A percentile compares a stretch with the other conserved stretches of the same genome.
These are phyloP conservation scores for Rhodotorula diobovata DNA, from an alignment of 768 basidiomycete species.

Conservation along the genomic window DNA sequence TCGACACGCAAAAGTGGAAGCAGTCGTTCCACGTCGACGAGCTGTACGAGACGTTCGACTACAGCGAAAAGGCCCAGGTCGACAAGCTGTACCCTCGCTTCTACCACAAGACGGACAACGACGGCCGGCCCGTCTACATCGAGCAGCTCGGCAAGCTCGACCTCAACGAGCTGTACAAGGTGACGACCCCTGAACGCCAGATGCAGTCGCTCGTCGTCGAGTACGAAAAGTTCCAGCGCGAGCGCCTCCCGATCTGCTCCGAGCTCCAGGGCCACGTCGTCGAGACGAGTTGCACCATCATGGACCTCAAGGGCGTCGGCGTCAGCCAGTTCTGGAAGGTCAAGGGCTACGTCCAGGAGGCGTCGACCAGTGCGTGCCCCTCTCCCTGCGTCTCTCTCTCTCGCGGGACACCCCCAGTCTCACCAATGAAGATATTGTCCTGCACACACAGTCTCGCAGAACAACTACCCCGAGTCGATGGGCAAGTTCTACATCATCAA, in stretches of 20 bases:
- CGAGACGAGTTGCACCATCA: conserved; percentile 95
- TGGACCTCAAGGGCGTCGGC: conserved; percentile 68
- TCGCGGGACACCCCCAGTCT: neutral
- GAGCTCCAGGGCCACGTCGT: conserved; percentile 71
- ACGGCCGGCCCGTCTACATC: conserved; percentile 92
- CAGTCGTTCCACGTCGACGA: conserved; percentile 72
- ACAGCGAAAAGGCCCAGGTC: conserved; percentile 73
- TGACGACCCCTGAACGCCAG: conserved; percentile 81
- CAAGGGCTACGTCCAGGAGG: conserved; percentile 79
- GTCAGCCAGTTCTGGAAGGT: conserved; percentile 80
- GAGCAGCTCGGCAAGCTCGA: conserved; percentile 88
- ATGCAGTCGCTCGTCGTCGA: conserved; percentile 82
- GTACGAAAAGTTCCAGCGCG: conserved; percentile 79
- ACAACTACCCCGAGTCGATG: conserved; percentile 87
- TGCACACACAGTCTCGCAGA: conserved; percentile 63
- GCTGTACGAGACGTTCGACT: conserved; percentile 73
- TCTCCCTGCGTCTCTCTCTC: too few species aligned
- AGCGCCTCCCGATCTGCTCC: conserved; percentile 69
- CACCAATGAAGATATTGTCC: neutral
- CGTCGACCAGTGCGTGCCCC: conserved; percentile 50
- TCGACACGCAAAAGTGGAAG: conserved; percentile 80
- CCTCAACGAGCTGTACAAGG: conserved; percentile 69
- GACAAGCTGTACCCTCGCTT: conserved; percentile 85
- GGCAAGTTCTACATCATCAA: conserved; percentile 99
- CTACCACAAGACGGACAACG: conserved; percentile 92